phyloP scores from a whole-genome alignment of 2,329 filamentous ascomycete species.

The Parastagonospora avenae region DNA sequence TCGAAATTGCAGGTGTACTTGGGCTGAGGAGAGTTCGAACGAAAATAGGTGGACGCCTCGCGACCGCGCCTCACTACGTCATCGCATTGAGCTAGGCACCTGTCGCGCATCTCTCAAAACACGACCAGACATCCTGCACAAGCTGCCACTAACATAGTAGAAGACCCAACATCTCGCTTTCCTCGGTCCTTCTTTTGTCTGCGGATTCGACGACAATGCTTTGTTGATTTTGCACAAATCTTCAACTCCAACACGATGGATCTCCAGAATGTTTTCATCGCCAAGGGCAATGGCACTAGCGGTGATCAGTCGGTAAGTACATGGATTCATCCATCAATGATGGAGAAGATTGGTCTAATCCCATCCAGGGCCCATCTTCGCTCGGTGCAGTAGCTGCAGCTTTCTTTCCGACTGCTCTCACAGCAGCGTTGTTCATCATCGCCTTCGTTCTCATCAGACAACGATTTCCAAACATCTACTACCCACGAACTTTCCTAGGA shows the following conservation, averaged over 20 bases:
- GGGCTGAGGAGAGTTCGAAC: no score
- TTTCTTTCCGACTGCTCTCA: slow-evolving; percentile 40
- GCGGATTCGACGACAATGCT: background rate
- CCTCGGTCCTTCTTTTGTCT: no score
- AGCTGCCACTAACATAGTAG: background rate
- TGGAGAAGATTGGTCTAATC: no score
- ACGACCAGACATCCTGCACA: background rate
- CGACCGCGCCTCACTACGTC: no score
- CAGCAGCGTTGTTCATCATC: slow-evolving; percentile 36
- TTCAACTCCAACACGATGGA: slow-evolving; percentile 15
- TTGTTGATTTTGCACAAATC: slow-evolving; percentile 1
- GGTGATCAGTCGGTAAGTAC: slow-evolving; percentile 23
- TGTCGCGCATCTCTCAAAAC: background rate
- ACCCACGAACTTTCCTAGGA: slow-evolving; percentile 52
- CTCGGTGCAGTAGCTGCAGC: slow-evolving; percentile 41
- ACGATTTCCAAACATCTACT: slow-evolving; percentile 52
- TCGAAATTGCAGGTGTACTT: no score
- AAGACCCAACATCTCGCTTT: background rate
- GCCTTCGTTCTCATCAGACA: slow-evolving; percentile 50
- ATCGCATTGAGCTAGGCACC: background rate
- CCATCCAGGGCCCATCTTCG: slow-evolving; percentile 29
- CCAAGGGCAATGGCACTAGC: slow-evolving; percentile 17
- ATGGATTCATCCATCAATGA: background rate
- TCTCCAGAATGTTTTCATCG: slow-evolving; percentile 16
- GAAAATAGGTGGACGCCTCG: no score